Conservation (phyloP, 495 filamentous ascomycete genomes). For the Neurospora hispaniola region DNA sequence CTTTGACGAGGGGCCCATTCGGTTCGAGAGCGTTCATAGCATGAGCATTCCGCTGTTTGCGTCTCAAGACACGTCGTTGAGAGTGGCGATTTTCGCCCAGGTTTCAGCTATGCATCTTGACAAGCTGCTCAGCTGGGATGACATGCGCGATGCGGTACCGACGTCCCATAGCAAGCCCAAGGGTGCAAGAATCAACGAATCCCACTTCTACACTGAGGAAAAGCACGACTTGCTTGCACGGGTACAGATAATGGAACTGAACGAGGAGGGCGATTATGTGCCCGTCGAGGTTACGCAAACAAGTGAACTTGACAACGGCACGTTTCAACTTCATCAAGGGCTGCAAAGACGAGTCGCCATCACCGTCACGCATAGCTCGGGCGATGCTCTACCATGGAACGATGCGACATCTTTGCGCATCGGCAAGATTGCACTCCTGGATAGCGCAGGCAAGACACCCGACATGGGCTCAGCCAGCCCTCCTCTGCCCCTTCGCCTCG, state of each 20-base stretch:
- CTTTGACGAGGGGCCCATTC: conserved; percentile 90
- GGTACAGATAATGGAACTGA: conserved; percentile 78
- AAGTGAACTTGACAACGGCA: conserved; percentile 68
- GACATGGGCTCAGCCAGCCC: conserved; percentile 59
- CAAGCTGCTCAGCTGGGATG: conserved; percentile 97
- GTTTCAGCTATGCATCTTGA: conserved; percentile 92
- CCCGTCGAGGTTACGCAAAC: conserved; percentile 88
- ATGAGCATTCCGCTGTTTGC: conserved; percentile 93
- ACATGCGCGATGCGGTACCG: conserved; percentile 71
- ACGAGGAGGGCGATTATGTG: conserved; percentile 80
- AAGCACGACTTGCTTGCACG: conserved; percentile 85
- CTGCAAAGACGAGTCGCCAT: conserved; percentile 82
- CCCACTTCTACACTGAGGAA: conserved; percentile 86
- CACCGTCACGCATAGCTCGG: conserved; percentile 79
- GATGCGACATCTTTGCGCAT: conserved; percentile 65
- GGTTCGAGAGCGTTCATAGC: conserved; percentile 95
- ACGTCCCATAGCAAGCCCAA: conserved; percentile 46
- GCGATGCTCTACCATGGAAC: conserved; percentile 77
- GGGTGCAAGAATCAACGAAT: conserved; percentile 69
- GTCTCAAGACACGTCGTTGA: conserved; percentile 59
- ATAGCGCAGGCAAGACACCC: conserved; percentile 73
- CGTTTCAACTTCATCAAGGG: conserved; percentile 92
- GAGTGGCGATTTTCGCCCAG: conserved; percentile 88
- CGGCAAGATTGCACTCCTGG: conserved; percentile 69
- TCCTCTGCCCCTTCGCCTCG: conserved; percentile 67